A percentile compares a stretch with the other conserved stretches of the same genome.
phyloP scores from a whole-genome alignment of 805 yeast genomes.

The Kockiozyma suomiensis region DNA sequence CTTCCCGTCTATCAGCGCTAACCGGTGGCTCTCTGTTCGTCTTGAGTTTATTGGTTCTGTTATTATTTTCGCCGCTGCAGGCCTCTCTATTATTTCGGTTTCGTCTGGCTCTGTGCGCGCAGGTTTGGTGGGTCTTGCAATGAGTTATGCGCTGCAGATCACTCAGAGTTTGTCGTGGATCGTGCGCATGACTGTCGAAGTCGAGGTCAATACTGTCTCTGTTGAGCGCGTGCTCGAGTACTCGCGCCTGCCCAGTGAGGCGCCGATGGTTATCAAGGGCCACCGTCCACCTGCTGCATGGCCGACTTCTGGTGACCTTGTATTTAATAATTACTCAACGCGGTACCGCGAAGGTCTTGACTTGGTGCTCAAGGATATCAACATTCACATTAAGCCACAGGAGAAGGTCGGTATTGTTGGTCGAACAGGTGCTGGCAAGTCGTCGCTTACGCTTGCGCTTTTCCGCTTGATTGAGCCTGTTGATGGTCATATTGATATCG shows the following conservation, averaged over 20 bases:
- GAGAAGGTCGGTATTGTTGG: constrained; percentile 97
- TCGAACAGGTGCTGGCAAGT: constrained; percentile 95
- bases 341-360: constrained; percentile 82
- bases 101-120: constrained; percentile 72
- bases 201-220: constrained; percentile 94
- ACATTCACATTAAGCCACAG: constrained; percentile 62
- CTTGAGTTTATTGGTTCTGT: constrained; percentile 88
- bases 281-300: constrained; percentile 69
- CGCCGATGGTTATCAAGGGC: constrained; percentile 66
- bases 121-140: constrained; percentile 91
- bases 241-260: constrained; percentile 78
- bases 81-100: constrained; percentile 72
- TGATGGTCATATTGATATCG: constrained; percentile 70
- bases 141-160: constrained; percentile 88
- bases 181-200: constrained; percentile 98
- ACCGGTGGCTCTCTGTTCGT: constrained; percentile 97
- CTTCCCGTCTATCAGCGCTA: constrained; percentile 89
- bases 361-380: constrained; percentile 70
- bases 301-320: constrained; percentile 73
- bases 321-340: constrained; percentile 74
- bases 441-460: constrained; percentile 79
- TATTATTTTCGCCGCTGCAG: constrained; percentile 84
- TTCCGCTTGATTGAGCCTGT: constrained; percentile 83
- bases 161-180: constrained; percentile 96
- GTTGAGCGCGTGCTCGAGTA: constrained; percentile 94